These are phyloP conservation scores for Lachnellula hyalina DNA, from an alignment of 2,329 filamentous ascomycete genomes.

Conservation along the genomic window DNA sequence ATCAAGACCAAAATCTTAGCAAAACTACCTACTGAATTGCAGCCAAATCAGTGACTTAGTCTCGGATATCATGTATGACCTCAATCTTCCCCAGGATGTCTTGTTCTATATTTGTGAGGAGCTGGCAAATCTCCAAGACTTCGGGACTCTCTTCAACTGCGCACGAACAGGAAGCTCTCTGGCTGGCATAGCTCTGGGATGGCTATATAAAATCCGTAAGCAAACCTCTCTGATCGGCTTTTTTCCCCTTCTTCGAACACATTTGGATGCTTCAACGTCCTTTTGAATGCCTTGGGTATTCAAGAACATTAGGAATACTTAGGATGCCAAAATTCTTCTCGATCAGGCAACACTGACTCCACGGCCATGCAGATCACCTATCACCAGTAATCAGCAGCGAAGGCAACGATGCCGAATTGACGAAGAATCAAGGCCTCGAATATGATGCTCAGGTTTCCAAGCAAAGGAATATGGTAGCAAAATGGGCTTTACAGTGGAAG, in stretches of 20 bases:
- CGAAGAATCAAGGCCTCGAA: slow-evolving; percentile 13
- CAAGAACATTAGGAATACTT: too few species aligned
- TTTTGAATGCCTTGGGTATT: too few species aligned
- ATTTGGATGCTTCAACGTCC: too few species aligned
- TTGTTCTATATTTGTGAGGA: slow-evolving; percentile 56
- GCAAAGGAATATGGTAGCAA: slow-evolving; percentile 29
- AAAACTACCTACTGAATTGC: not conserved
- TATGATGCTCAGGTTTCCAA: slow-evolving; percentile 14
- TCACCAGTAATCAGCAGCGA: slow-evolving; percentile 40
- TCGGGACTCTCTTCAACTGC: slow-evolving; percentile 55
- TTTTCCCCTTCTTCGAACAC: too few species aligned
- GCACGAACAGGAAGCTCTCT: slow-evolving; percentile 50
- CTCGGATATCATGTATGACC: slow-evolving; percentile 5
- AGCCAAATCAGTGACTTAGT: not conserved
- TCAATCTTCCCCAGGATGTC: slow-evolving; percentile 40
- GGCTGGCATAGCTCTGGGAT: slow-evolving; percentile 53
- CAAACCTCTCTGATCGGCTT: not conserved
- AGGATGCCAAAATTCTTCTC: too few species aligned
- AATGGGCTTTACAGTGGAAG: slow-evolving; percentile 62
- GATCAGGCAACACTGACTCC: too few species aligned
- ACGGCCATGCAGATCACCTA: slow-evolving; percentile 32
- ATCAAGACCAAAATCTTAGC: not conserved
- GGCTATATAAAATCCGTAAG: slow-evolving; percentile 54
- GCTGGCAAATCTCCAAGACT: slow-evolving; percentile 50
- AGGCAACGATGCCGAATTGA: slow-evolving; percentile 36